These are phyloP conservation scores for Talinum fruticosum DNA, from an alignment of 148 eudicot species.

Conservation along the genomic window DNA sequence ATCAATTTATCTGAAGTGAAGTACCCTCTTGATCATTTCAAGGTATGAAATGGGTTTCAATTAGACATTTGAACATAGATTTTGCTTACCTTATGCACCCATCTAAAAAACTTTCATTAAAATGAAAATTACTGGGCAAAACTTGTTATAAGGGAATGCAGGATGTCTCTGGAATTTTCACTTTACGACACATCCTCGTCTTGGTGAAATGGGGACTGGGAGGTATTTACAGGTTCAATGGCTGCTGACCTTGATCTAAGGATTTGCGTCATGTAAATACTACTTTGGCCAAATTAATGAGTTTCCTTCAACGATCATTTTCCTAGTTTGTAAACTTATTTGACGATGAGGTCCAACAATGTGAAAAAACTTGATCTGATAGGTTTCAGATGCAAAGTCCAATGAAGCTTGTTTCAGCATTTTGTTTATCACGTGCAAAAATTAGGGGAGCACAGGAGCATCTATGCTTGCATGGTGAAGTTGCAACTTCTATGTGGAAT, in stretches of 20 bases:
- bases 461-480: neutral
- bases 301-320: neutral
- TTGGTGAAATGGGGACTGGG: neutral
- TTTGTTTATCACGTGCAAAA: neutral
- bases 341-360: neutral
- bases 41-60: constrained; percentile 41
- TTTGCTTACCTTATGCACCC: neutral
- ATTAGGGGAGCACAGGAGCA: neutral
- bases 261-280: neutral
- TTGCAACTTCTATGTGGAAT: neutral
- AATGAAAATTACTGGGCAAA: neutral
- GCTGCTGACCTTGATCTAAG: neutral
- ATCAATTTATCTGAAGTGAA: constrained; percentile 68
- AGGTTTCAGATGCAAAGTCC: neutral
- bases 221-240: neutral
- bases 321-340: neutral
- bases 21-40: constrained; percentile 82
- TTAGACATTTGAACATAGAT: neutral
- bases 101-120: neutral
- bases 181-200: neutral
- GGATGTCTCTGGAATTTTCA: neutral
- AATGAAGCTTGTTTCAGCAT: neutral
- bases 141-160: neutral
- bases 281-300: neutral
- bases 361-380: neutral